A percentile compares a stretch with the other conserved stretches of the same genome.
phyloP scores from a whole-genome alignment of 345 rosid species.

The Iberis pinnata region DNA sequence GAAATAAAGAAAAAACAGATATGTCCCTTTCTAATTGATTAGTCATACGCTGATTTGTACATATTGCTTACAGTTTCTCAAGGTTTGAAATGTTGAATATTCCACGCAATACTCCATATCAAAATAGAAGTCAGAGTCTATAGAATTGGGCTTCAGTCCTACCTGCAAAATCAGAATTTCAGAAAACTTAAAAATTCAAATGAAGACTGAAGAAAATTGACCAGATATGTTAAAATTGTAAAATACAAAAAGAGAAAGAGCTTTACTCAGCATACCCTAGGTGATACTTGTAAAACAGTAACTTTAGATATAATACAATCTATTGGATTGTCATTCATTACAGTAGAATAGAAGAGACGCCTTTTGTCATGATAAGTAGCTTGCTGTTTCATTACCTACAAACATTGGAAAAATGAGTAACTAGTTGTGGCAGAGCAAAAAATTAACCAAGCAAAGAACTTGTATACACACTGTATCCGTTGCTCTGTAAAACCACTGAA shows the following conservation, averaged over 20 bases:
- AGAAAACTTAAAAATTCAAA: slow-evolving; percentile 11
- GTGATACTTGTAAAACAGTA: slow-evolving; percentile 41
- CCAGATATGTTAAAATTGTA: slow-evolving; percentile 9
- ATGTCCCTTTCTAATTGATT: neutral
- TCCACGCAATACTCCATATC: slow-evolving; percentile 92
- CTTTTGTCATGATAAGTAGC: slow-evolving; percentile 55
- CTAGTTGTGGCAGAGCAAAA: slow-evolving; percentile 8
- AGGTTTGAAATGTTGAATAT: slow-evolving; percentile 70
- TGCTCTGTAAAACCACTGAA: slow-evolving; percentile 92
- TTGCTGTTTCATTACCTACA: slow-evolving; percentile 63
- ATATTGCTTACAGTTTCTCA: slow-evolving; percentile 40
- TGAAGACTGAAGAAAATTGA: neutral
- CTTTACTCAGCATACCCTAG: slow-evolving; percentile 44
- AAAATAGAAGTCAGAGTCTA: slow-evolving; percentile 57
- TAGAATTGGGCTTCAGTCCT: slow-evolving; percentile 35
- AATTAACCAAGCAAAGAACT: slow-evolving; percentile 18
- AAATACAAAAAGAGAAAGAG: slow-evolving; percentile 3
- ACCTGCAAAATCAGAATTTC: slow-evolving; percentile 41
- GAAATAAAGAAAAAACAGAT: neutral
- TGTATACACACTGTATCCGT: slow-evolving; percentile 69
- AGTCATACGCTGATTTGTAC: slow-evolving; percentile 5
- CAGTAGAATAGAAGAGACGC: slow-evolving; percentile 80
- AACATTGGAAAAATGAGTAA: slow-evolving; percentile 11
- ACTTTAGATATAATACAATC: slow-evolving; percentile 80
- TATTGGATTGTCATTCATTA: slow-evolving; percentile 83